Base-by-base conservation (phyloP, 257 asterid genomes). In the Petunia secreta region DNA sequence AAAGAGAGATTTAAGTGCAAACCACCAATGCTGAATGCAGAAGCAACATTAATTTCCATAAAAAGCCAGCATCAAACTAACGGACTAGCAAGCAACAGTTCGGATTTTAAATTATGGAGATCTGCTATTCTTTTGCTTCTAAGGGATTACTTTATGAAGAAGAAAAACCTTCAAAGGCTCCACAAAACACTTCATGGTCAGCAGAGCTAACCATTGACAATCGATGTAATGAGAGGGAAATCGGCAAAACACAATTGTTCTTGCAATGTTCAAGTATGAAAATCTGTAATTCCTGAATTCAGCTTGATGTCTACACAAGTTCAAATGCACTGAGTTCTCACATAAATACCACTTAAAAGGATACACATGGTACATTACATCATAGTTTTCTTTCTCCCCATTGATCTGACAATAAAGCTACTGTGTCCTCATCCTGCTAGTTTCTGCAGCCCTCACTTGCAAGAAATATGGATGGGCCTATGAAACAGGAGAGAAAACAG, bases 361-460 rank as follows among this genome's bases (percentile, higher is more conserved):
- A 50, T 50, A 34, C 77, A 71, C 59, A 71, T 48, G 77, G 60
- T 71, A 71, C 62, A 5, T 50, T 36, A 50, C 62, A 11, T 60
- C 58, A 69, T 69, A 48, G 1, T 48, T 48, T 48, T 25, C 37
- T 25, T 71, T 8, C 60, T 48, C 11, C 77, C 25, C 60, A 48
- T 34, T 34, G 57, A 34, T 60, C 48, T 25, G 44, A 71, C 60
- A 5, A 48, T 3, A 34, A 34, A 71, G 60, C 60, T 71, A 71
- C 77, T 77, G 43, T 77, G 80, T n/a, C 68, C 68, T 43, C 80
- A 57, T 77, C 57, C 80, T 59, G 80, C 80, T 57, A 77, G 40
- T 77, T 77, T 77, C 80, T n/a, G 71, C 71, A 50, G 75, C 76
- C 82, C 40, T 79, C 81, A 78, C 64, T 79, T 63, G 82, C 54